Evolutionary conservation across 208 protist genomes (phyloP).

Genomic region (Lotmaria passim): DNA sequence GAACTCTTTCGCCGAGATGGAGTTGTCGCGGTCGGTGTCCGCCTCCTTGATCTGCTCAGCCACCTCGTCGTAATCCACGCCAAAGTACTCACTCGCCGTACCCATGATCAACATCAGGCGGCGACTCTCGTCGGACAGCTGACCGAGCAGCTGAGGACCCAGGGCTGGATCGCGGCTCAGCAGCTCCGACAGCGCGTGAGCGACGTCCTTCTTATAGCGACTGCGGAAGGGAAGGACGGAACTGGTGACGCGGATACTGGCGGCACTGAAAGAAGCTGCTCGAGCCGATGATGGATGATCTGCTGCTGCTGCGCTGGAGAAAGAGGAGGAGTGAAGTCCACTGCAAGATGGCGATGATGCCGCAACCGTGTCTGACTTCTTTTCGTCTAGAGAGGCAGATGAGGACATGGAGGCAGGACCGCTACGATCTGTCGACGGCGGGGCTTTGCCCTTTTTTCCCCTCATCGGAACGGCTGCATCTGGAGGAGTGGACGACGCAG

Average conservation of each 20-base stretch:
- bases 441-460: no score
- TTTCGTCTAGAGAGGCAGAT: no score
- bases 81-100: slow-evolving; percentile 85
- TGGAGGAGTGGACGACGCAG: no score
- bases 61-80: slow-evolving; percentile 58
- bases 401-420: no score
- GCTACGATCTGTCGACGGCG: no score
- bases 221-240: slow-evolving; percentile 47
- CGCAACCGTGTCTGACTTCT: no score
- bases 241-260: slow-evolving; percentile 17
- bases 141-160: slow-evolving; percentile 49
- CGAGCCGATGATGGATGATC: not conserved
- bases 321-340: no score
- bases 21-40: slow-evolving; percentile 71
- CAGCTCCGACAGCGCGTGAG: slow-evolving; percentile 46
- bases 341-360: no score
- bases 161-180: slow-evolving; percentile 57
- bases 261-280: not conserved
- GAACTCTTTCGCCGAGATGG: slow-evolving; percentile 80
- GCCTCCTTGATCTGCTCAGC: slow-evolving; percentile 77
- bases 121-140: slow-evolving; percentile 71
- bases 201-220: slow-evolving; percentile 58
- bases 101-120: slow-evolving; percentile 83
- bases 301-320: not conserved
- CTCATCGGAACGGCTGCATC: no score